Conservation (phyloP, 495 filamentous ascomycete species). For the Hamigera avellanea region DNA sequence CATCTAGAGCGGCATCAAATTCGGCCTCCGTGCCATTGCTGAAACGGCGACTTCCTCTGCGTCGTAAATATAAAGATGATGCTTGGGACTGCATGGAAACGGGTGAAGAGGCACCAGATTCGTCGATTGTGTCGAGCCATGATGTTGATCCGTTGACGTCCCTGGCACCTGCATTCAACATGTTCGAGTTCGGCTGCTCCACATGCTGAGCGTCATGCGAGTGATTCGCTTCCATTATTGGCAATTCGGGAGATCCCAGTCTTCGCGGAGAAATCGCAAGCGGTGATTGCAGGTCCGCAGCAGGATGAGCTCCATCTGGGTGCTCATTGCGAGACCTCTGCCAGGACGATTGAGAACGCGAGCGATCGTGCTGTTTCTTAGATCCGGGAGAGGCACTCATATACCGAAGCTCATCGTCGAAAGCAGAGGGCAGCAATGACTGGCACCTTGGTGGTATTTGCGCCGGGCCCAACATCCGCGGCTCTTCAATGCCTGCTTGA, state of each 20-base stretch:
- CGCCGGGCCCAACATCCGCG: slow-evolving; percentile 10
- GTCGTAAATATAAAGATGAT: slow-evolving; percentile 54
- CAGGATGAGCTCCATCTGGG: slow-evolving; percentile 2
- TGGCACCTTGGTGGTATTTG: slow-evolving; percentile 29
- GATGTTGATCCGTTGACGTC: slow-evolving; percentile 69
- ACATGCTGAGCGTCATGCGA: slow-evolving; percentile 12
- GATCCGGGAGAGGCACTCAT: slow-evolving; percentile 4
- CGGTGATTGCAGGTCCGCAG: background rate
- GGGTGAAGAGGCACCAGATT: slow-evolving; percentile 71
- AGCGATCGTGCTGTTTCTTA: slow-evolving; percentile 1
- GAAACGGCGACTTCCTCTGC: slow-evolving; percentile 51
- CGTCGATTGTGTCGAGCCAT: slow-evolving; percentile 95
- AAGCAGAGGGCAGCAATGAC: slow-evolving; percentile 23
- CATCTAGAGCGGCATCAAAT: slow-evolving; percentile 91
- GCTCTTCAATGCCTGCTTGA: slow-evolving; percentile 11
- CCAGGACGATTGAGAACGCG: slow-evolving; percentile 3
- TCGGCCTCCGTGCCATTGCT: slow-evolving; percentile 80
- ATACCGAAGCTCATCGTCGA: slow-evolving; percentile 12
- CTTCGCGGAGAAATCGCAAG: background rate
- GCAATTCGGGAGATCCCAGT: background rate
- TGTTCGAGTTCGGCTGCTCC: slow-evolving; percentile 8
- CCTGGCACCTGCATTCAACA: slow-evolving; percentile 13
- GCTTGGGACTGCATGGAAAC: slow-evolving; percentile 75
- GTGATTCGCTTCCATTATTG: slow-evolving; percentile 5
- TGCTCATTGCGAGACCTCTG: slow-evolving; percentile 1